A percentile compares a stretch with the other conserved stretches of the same genome.
These are phyloP conservation scores for Exserohilum turcica DNA, from an alignment of 2,329 filamentous ascomycete genomes.

Conservation along the genomic window DNA sequence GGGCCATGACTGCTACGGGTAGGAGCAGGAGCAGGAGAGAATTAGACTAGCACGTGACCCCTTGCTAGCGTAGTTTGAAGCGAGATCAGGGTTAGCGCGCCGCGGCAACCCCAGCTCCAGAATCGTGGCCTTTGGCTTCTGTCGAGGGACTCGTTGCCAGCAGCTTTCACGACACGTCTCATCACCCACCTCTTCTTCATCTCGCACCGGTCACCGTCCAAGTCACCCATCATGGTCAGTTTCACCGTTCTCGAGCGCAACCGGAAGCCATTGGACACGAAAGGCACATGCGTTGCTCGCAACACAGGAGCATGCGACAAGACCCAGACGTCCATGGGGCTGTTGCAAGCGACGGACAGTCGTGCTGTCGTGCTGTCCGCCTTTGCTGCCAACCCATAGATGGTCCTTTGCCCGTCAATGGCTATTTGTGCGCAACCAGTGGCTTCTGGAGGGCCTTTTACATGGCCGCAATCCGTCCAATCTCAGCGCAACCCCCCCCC, in stretches of 20 bases:
- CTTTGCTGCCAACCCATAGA: not conserved
- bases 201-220: conserved; percentile 7
- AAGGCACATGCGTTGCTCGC: conserved; percentile 1
- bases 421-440: not conserved
- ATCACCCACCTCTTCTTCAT: conserved; percentile 7
- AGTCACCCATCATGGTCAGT: conserved; percentile 28
- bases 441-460: not conserved
- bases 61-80: conserved; percentile 26
- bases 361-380: not conserved
- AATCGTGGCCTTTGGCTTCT: conserved; percentile 41
- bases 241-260: not conserved
- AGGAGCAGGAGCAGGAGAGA: too few relatives aligned
- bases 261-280: conserved; percentile 8
- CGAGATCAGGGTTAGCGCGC: conserved; percentile 26
- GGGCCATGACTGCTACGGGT: conserved; percentile 1
- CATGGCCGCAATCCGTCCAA: not conserved
- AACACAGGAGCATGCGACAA: conserved; percentile 14
- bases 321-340: not conserved
- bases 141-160: conserved; percentile 18
- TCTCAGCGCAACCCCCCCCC: not conserved
- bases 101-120: conserved; percentile 33
- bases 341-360: not conserved
- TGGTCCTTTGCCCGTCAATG: not conserved
- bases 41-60: conserved; percentile 23
- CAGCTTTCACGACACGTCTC: conserved; percentile 18